Percentiles rank a stretch among this genome's conserved stretches.
Conservation (phyloP, 169 alveolate species). For the Cryptosporidium ubiquitum region DNA sequence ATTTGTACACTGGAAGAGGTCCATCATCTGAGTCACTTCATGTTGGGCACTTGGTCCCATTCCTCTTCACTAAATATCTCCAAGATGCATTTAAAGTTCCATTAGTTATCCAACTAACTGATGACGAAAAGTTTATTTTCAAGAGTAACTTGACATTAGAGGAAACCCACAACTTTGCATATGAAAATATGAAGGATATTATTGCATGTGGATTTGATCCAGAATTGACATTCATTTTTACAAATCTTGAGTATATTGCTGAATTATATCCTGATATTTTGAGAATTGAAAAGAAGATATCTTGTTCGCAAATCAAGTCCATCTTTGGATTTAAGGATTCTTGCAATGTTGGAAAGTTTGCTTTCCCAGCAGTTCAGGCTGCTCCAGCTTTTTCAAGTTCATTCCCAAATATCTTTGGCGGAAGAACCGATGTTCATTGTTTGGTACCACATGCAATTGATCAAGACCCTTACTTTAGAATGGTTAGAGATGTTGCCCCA, state of each 20-base stretch:
- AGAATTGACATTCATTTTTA: conserved; percentile 96
- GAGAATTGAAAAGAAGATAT: conserved; percentile 93
- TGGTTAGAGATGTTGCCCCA: conserved; percentile 97
- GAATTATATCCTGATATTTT: conserved; percentile 90
- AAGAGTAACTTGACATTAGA: conserved; percentile 92
- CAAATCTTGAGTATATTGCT: conserved; percentile 79
- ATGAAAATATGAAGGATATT: conserved; percentile 98
- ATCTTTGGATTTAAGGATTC: conserved; percentile 93
- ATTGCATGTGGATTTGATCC: conserved; percentile 99
- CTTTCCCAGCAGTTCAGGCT: conserved; percentile 97
- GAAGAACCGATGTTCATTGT: conserved; percentile 89
- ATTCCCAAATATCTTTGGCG: conserved; percentile 93
- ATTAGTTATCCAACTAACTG: conserved; percentile 97
- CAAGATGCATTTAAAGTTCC: conserved; percentile 98
- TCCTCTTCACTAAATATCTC: conserved; percentile 95
- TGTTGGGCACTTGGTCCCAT: conserved; percentile 98
- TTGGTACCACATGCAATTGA: conserved; percentile 98
- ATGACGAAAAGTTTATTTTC: conserved; percentile 98
- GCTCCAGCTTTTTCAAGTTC: conserved; percentile 95
- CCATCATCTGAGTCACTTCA: conserved; percentile 98
- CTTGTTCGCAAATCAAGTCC: conserved; percentile 93
- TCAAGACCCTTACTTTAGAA: conserved; percentile 99
- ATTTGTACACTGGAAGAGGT: conserved; percentile 98
- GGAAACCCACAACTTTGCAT: conserved; percentile 87
- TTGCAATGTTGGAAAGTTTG: conserved; percentile 94